Base-by-base conservation (phyloP, 2,329 filamentous ascomycete species). In the Cordyceps fumosorosea region DNA sequence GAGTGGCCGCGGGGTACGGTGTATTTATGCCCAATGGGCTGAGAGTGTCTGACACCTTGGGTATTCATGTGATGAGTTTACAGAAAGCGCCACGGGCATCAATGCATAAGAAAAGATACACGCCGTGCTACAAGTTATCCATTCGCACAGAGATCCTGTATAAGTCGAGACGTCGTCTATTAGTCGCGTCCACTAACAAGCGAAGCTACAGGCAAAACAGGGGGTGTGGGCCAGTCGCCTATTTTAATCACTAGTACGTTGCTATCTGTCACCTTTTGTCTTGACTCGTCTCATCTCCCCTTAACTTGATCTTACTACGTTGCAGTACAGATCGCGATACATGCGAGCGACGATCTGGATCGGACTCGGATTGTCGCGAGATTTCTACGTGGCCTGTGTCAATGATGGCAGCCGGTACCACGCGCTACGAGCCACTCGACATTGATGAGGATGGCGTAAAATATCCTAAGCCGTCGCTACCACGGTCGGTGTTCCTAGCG, bases 391-490 rank as follows among this genome's bases (percentile, higher is more conserved):
- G 53, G 37, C 37, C 11, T 22, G 14, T 20, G 11, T 29, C 18
- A 34, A 56, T 20, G 40, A 48, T 57, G 55, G 55, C 55, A 24
- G 42, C 22, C 44, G 18, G 18, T 3, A 50, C 29, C 44, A 48
- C 55, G 5, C 55, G 42, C 42, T 59, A 59, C 47, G 56, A 51
- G 56, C 56, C 56, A 4, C 56, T 59, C 16, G 56, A 59, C 20
- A 42, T 52, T 12, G 56, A 52, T 32, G 56, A 59, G 11, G 22
- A 45, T 37, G 45, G 48, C 22, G 32, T 40, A 8, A 34, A 59
- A 5, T 22, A 48, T 48, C 45, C 47, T 29, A 24, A 22, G 18
- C 56, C 40, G 34, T 32, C 29, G 45, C 56, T 32, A 32, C 47
- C 8, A 22, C n/a, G 18, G n/a, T 57, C 55, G 5, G 44, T 57